phyloP scores from a whole-genome alignment of 1,284 basidiomycete genomes.

The Chondrostereum purpureum region DNA sequence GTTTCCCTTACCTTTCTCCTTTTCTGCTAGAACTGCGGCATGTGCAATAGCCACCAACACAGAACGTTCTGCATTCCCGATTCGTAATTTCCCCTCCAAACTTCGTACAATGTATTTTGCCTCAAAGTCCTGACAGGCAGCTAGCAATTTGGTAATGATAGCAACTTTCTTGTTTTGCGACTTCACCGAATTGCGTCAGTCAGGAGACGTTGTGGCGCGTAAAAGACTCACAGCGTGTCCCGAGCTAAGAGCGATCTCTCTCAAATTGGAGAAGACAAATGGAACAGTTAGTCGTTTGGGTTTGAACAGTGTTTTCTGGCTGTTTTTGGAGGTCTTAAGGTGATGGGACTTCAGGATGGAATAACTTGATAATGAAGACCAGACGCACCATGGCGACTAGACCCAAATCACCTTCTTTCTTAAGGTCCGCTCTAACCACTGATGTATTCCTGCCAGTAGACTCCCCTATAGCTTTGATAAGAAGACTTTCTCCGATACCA shows the following conservation, averaged over 20 bases:
- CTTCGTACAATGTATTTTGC: conserved; percentile 97
- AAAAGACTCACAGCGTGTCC: conserved; percentile 66
- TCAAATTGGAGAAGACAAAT: conserved; percentile 80
- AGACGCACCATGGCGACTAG: conserved; percentile 90
- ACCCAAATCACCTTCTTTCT: conserved; percentile 92
- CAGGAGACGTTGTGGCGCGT: not conserved
- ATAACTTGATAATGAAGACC: conserved; percentile 14
- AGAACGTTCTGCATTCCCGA: conserved; percentile 94
- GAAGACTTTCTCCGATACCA: conserved; percentile 91
- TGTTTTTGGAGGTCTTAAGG: conserved; percentile 81
- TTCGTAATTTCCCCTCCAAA: conserved; percentile 94
- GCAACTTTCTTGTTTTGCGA: conserved; percentile 94
- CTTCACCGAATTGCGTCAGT: conserved; percentile 29
- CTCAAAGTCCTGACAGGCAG: conserved; percentile 82
- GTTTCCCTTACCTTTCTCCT: conserved; percentile 48
- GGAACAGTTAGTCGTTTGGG: conserved; percentile 87
- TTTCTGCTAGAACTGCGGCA: conserved; percentile 76
- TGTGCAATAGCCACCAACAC: conserved; percentile 86
- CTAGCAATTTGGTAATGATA: conserved; percentile 91
- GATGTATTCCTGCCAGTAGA: conserved; percentile 84
- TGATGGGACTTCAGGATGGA: not conserved
- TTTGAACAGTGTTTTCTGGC: conserved; percentile 93
- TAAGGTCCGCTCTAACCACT: conserved; percentile 87
- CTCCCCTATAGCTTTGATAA: conserved; percentile 94
- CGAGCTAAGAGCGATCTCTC: conserved; percentile 79